Evolutionary conservation across 2,329 filamentous ascomycete genomes (phyloP), one percentile per base, ranked within the genome.

Genomic region (Harringtonia lauricola): DNA sequence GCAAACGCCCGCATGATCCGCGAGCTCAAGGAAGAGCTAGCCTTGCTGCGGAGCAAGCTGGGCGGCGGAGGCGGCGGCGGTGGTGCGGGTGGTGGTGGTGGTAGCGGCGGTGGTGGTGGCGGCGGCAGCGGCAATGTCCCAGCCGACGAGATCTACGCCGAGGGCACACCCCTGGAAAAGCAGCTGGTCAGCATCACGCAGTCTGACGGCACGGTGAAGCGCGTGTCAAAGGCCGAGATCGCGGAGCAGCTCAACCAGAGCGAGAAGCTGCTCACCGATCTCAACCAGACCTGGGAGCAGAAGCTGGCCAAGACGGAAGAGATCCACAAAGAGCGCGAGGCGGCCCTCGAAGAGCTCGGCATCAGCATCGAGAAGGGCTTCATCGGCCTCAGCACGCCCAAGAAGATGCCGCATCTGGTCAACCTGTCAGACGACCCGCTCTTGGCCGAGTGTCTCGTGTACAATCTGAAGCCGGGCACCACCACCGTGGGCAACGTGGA

Each of bases 301-400:
- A 96, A 96, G 63, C 67, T 98, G 49, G 74, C 79, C 51, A 95
- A 94, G 66, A 98, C 92, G 0, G 92, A 98, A 61, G 81, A 90
- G 54, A 96, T 98, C 44, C 92, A 98, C 68, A 95, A 95, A 60
- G 92, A 98, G 64, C 81, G 92, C 52, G 92, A 98, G 63, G 80
- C 88, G 39, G 92, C 92, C 10, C 69, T 98, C 37, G 92, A 98
- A 66, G 92, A 98, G 61, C 74, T 98, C 36, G 92, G 92, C 51
- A 96, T 98, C 64, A 96, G 89, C 62, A 98, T 98, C 52, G 92
- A 98, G 59, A 98, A 98, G 62, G 92, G 92, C 8, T 95, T 95
- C 57, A 82, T 98, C 48, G 92, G 92, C 14, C 69, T 98, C 48
- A 90, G 87, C 47, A 96, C 89, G 18, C 92, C 92, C 1, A 98